Evolutionary conservation across 2,329 filamentous ascomycete genomes (phyloP), one percentile per base, ranked within the genome.

Genomic region (Paecilomyces dactylethromorphus): DNA sequence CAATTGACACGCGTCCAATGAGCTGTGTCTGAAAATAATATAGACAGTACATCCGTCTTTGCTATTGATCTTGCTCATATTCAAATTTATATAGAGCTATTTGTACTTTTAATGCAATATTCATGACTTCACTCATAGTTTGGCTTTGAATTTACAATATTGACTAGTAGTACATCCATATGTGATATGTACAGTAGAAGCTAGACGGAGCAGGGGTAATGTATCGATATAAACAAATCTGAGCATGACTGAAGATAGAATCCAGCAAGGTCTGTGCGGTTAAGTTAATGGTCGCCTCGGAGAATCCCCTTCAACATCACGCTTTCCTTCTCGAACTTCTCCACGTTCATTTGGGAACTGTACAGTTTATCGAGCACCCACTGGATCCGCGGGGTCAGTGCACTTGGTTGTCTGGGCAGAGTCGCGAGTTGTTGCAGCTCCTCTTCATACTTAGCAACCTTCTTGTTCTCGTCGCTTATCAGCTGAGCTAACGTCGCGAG

Each of bases 321-420:
- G 74, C 88, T 90, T 70, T 96, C 87, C 65, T 74, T 79, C 75
- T 97, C 92, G 71, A 87, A 90, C 56, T 76, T 80, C 65, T 86
- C 82, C 60, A 97, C 86, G 78, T 89, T 93, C 56, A 71, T 73
- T 78, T 97, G 92, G 61, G 88, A 87, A n/a, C 72, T 78, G 64
- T 86, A 81, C 60, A 96, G 74, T 78, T 96, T 96, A 0, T 71
- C 74, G 53, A 96, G 72, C 63, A 97, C 76, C 77, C 90, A 97
- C 58, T 83, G 78, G 2, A 91, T 81, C 33, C 93, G 79, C 0
- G 83, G 81, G 0, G 77, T 78, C 29, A 90, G 79, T 78, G 94
- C 87, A 21, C 78, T 75, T 0, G 91, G 89, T 72, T 90, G 85
- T 55, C 82, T 87, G 6, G 87, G 88, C 65, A 96, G 71, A 21